These are phyloP conservation scores for Xylaria grammica DNA, from an alignment of 495 filamentous ascomycete species.

Conservation along the genomic window DNA sequence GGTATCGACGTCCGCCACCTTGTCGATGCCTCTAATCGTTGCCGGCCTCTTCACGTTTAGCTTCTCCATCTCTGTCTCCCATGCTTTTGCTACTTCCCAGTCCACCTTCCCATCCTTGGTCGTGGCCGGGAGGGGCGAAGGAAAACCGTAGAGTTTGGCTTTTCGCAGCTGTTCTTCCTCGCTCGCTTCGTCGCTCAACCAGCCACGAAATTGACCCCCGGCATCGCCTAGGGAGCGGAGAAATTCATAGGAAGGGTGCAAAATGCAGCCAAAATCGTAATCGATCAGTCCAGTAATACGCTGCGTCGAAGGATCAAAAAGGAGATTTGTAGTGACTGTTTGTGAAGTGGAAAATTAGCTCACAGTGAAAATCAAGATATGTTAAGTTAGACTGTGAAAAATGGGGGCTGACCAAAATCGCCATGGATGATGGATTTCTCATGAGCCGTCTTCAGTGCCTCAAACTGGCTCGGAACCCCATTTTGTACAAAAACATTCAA, in stretches of 20 bases:
- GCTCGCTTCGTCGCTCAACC: conserved; percentile 24
- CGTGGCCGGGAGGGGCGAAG: conserved; percentile 17
- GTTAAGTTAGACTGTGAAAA: no score
- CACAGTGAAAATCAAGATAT: background rate
- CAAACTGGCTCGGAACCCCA: conserved; percentile 20
- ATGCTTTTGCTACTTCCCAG: conserved; percentile 34
- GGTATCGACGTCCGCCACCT: conserved; percentile 32
- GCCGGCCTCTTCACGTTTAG: conserved; percentile 25
- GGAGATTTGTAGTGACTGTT: conserved; percentile 30
- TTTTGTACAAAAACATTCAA: conserved; percentile 26
- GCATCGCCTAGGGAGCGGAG: conserved; percentile 31
- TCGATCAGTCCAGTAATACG: conserved; percentile 38
- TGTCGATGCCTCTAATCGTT: conserved; percentile 34
- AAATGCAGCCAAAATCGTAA: conserved; percentile 35
- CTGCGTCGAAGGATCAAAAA: conserved; percentile 32
- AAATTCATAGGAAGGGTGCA: conserved; percentile 39
- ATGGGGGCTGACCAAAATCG: conserved; percentile 6
- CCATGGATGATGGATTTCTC: conserved; percentile 9
- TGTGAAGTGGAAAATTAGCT: conserved; percentile 11
- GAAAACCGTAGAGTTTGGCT: conserved; percentile 32
- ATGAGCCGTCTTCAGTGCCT: background rate
- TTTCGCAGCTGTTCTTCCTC: conserved; percentile 25
- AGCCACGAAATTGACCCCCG: conserved; percentile 20
- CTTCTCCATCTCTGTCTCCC: conserved; percentile 32
- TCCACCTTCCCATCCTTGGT: conserved; percentile 20